Conservation (phyloP, 352 stramenopile species). For the Albugo laibachii region DNA sequence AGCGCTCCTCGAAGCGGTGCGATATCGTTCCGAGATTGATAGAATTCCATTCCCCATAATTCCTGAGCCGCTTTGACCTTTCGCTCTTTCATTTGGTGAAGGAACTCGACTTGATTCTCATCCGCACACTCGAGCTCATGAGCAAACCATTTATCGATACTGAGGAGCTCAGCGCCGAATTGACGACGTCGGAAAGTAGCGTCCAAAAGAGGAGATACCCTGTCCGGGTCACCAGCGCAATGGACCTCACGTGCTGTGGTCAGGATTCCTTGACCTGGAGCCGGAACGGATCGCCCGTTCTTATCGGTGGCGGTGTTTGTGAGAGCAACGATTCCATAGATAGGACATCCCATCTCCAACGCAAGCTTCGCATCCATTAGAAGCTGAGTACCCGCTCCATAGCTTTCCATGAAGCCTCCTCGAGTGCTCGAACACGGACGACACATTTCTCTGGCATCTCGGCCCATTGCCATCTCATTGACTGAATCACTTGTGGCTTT, state of each 20-base stretch:
- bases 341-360: slow-evolving; percentile 72
- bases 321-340: slow-evolving; percentile 68
- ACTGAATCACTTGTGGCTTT: slow-evolving; percentile 73
- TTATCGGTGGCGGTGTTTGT: slow-evolving; percentile 80
- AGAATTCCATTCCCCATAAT: slow-evolving; percentile 55
- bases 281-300: slow-evolving; percentile 63
- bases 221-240: slow-evolving; percentile 4
- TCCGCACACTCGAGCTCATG: slow-evolving; percentile 28
- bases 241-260: slow-evolving; percentile 49
- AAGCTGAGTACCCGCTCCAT: slow-evolving; percentile 73
- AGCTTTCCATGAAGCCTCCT: slow-evolving; percentile 78
- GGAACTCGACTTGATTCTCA: slow-evolving; percentile 15
- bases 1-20: slow-evolving; percentile 56
- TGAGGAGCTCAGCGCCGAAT: slow-evolving; percentile 49
- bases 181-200: slow-evolving; percentile 50
- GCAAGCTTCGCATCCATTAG: slow-evolving; percentile 77
- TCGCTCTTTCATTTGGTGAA: slow-evolving; percentile 42
- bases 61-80: slow-evolving; percentile 46
- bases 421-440: slow-evolving; percentile 58
- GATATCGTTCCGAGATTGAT: slow-evolving; percentile 30
- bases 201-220: slow-evolving; percentile 34
- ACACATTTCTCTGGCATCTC: slow-evolving; percentile 66
- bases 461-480: slow-evolving; percentile 59
- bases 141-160: slow-evolving; percentile 48
- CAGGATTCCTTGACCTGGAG: slow-evolving; percentile 69